phyloP scores from a whole-genome alignment of 345 rosid species.

The Salix dunnii region DNA sequence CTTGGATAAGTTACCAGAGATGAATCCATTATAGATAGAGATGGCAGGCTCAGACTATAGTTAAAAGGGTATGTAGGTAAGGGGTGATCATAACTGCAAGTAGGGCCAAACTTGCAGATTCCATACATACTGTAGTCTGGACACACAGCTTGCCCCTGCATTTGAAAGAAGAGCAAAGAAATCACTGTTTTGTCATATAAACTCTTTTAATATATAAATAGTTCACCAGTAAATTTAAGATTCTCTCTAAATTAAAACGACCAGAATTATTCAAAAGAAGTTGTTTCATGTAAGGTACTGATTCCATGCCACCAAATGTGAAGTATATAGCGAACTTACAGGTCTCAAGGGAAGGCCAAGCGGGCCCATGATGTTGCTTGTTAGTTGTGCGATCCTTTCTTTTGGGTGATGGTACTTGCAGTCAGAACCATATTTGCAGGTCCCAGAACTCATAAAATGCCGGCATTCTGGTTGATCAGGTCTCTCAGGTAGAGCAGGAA shows the following conservation, averaged over 20 bases:
- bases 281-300: background rate
- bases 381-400: constrained; percentile 51
- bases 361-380: constrained; percentile 32
- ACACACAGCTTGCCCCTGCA: constrained; percentile 73
- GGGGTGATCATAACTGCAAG: constrained; percentile 72
- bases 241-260: background rate
- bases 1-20: constrained; percentile 41
- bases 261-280: background rate
- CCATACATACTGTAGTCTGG: constrained; percentile 58
- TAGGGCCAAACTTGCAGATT: constrained; percentile 66
- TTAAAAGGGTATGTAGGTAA: constrained; percentile 41
- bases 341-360: constrained; percentile 64
- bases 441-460: constrained; percentile 64
- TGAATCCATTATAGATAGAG: constrained; percentile 37
- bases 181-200: background rate
- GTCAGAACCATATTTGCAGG: constrained; percentile 74
- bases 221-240: background rate
- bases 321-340: constrained; percentile 39
- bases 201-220: background rate
- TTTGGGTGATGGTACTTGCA: constrained; percentile 85
- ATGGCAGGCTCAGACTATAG: constrained; percentile 41
- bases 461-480: constrained; percentile 76
- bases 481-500: constrained; percentile 50
- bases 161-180: constrained; percentile 10
- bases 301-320: background rate